Evolutionary conservation across 164 flowering plant genomes (phyloP).

Genomic region (Tetracentron sinense): DNA sequence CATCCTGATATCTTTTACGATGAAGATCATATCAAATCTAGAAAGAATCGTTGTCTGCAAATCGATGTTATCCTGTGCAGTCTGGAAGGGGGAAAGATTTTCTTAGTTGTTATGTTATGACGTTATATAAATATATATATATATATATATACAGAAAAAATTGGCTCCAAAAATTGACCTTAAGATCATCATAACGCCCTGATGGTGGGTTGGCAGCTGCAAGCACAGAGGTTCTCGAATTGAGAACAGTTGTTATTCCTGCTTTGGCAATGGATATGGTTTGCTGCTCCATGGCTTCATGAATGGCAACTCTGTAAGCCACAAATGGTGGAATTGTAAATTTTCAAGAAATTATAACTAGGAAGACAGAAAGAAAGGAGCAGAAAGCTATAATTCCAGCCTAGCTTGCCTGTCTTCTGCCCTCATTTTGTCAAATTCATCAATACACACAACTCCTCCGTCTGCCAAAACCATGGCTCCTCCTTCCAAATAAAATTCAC

Average conservation of each 20-base stretch:
- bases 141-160: background rate
- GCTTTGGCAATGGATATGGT: slow-evolving; percentile 99
- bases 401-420: slow-evolving; percentile 79
- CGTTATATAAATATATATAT: background rate
- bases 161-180: slow-evolving; percentile 37
- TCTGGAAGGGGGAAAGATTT: slow-evolving; percentile 43
- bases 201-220: slow-evolving; percentile 99
- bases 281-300: slow-evolving; percentile 99
- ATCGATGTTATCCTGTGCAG: slow-evolving; percentile 97
- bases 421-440: slow-evolving; percentile 99
- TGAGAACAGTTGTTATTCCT: slow-evolving; percentile 97
- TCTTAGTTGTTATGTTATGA: slow-evolving; percentile 14
- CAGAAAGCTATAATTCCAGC: background rate
- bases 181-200: slow-evolving; percentile 98
- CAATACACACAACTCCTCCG: slow-evolving; percentile 99
- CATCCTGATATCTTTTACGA: slow-evolving; percentile 89
- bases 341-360: slow-evolving; percentile 1
- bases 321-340: slow-evolving; percentile 4
- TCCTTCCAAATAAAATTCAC: slow-evolving; percentile 98
- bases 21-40: slow-evolving; percentile 92
- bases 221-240: slow-evolving; percentile 97
- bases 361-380: background rate
- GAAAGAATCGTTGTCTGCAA: slow-evolving; percentile 98
- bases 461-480: slow-evolving; percentile 99
- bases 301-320: slow-evolving; percentile 83